phyloP scores from a whole-genome alignment of 2,329 filamentous ascomycete species.

The Fusarium pseudocircinatum region DNA sequence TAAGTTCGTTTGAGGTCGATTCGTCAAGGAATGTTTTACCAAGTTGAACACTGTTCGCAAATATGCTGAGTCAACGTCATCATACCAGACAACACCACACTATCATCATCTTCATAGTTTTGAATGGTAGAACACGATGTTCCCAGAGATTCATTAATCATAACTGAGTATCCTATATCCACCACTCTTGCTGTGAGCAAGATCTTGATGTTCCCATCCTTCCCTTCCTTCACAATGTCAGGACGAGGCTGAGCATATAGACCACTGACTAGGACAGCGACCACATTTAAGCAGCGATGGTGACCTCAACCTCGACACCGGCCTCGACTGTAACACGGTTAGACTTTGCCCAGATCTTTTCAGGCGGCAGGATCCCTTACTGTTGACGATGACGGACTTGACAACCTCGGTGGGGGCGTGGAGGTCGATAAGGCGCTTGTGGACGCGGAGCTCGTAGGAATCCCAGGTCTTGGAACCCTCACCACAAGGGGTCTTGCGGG shows the following conservation, averaged over 20 bases:
- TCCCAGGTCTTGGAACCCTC: constrained; percentile 99
- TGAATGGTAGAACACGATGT: constrained; percentile 29
- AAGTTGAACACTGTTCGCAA: not conserved
- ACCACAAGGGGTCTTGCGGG: constrained; percentile 99
- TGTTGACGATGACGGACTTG: constrained; percentile 97
- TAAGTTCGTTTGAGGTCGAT: not conserved
- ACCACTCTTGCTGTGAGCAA: constrained; percentile 27
- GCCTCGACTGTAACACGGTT: constrained; percentile 68
- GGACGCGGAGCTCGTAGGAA: constrained; percentile 98
- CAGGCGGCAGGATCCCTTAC: constrained; percentile 10
- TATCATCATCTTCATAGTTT: not conserved
- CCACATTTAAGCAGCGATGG: constrained; percentile 73
- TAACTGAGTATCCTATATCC: constrained; percentile 34
- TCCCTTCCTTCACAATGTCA: constrained; percentile 39
- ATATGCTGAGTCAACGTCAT: not conserved
- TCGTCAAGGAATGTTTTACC: not conserved
- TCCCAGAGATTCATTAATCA: constrained; percentile 38
- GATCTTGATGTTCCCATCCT: constrained; percentile 31
- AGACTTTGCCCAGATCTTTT: not conserved
- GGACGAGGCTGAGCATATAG: constrained; percentile 3
- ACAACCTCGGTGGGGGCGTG: constrained; percentile 98
- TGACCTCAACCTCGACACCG: constrained; percentile 92
- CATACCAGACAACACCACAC: not conserved
- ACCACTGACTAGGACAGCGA: constrained; percentile 10
- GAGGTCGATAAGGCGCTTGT: constrained; percentile 97